phyloP scores from a whole-genome alignment of 148 eudicot genomes.

The Fallopia convolvulus region DNA sequence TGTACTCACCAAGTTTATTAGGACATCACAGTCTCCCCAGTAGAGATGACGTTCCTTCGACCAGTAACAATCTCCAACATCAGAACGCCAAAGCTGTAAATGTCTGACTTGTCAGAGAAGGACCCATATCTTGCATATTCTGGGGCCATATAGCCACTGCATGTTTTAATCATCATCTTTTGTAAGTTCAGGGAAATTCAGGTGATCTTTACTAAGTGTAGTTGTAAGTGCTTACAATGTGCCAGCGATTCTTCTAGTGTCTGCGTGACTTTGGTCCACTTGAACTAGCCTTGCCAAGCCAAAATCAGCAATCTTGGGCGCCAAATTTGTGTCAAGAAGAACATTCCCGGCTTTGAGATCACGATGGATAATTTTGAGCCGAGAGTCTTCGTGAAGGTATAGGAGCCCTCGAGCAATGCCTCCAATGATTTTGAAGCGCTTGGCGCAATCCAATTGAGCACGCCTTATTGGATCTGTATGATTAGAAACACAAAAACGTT shows the following conservation, averaged over 20 bases:
- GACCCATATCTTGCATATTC: conserved; percentile 33
- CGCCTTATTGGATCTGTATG: neutral
- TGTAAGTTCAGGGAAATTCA: too few species aligned
- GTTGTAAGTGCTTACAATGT: too few species aligned
- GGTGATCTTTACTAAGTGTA: too few species aligned
- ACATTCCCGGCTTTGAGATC: conserved; percentile 30
- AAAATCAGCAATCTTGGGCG: conserved; percentile 32
- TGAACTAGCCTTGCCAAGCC: conserved; percentile 24
- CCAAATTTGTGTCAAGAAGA: conserved; percentile 20
- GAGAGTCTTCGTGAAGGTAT: conserved; percentile 60
- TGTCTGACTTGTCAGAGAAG: conserved; percentile 38
- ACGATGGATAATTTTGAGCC: conserved; percentile 13
- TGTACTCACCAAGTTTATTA: conserved; percentile 31
- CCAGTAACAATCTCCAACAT: conserved; percentile 40
- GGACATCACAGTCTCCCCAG: conserved; percentile 13
- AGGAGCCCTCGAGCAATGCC: conserved; percentile 46
- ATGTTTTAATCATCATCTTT: too few species aligned
- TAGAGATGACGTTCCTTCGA: conserved; percentile 2
- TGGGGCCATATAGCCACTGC: conserved; percentile 54
- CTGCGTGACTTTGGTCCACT: conserved; percentile 17
- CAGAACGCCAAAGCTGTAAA: conserved; percentile 46
- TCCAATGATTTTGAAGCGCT: neutral
- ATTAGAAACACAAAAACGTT: neutral
- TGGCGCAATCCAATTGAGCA: neutral
- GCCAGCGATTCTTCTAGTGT: conserved; percentile 23